Evolutionary conservation across 768 basidiomycete species (phyloP), one percentile per base, ranked within the genome.

Genomic region (Neoboletus brunneissimus): DNA sequence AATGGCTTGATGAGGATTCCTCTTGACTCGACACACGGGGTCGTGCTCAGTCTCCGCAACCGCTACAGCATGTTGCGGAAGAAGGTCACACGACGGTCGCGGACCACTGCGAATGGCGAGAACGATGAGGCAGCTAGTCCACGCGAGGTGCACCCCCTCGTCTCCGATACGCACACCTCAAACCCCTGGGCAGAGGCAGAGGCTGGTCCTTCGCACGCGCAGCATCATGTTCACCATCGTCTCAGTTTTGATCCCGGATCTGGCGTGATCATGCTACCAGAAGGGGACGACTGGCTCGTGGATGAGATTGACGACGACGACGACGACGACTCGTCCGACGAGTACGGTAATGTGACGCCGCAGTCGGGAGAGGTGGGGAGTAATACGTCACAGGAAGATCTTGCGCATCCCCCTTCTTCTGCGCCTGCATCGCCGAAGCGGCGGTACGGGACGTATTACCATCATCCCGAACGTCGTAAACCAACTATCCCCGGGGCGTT

Each of bases 191-290:
- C 76, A n/a, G 83, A 90, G 55, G 58, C 45, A 31, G 64, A 41
- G 34, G 57, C 42, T 1, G 57, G 61, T 1, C n/a, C 54, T 47
- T 62, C 70, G n/a, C 64, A 64, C 3, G 52, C 64, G 27, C 69
- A 69, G 22, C 55, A 48, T 40, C 55, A 23, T 16, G 73, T 72
- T 51, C 87, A 89, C 64, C 81, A 63, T 27, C 62, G 89, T 18
- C 71, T 92, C 52, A 93, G 90, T 72, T 95, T 87, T 59, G 92
- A 94, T 66, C 86, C 85, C 48, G 91, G 85, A 5, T 89, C 89
- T 3, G 94, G 94, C 1, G 90, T 94, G 35, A 95, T 95, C 60
- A 87, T 88, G 79, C 73, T 95, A 3, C 91, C 93, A 0, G 91
- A 94, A 38, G 81, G 85, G 60, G 81, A 77, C 31, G 79, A 82